Base-by-base conservation (phyloP, 139 green algal species). In the Chlamydomonas sphaeroides region DNA sequence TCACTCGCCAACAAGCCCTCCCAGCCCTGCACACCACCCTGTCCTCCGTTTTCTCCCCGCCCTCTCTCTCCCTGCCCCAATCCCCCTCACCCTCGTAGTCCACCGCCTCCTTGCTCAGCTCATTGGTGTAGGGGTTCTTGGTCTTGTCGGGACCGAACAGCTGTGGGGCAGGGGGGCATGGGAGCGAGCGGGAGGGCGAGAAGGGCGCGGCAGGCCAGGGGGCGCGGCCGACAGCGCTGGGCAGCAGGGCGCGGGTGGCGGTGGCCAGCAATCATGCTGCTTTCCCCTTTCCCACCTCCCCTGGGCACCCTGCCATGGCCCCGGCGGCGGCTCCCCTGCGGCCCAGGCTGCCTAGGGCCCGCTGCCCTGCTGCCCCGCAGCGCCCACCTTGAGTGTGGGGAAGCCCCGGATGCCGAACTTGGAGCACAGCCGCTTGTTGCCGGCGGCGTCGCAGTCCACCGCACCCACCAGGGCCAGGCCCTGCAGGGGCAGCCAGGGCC, bases 311-410 rank as follows among this genome's bases (percentile, higher is more conserved):
- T n/a, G n/a, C n/a, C n/a, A n/a, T n/a, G n/a, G n/a, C n/a, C n/a
- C n/a, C n/a, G n/a, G n/a, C n/a, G n/a, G n/a, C n/a, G n/a, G n/a
- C n/a, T n/a, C n/a, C n/a, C n/a, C n/a, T n/a, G n/a, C n/a, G n/a
- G n/a, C n/a, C n/a, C n/a, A n/a, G n/a, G n/a, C n/a, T n/a, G n/a
- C n/a, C n/a, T n/a, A n/a, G n/a, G n/a, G n/a, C n/a, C n/a, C n/a
- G n/a, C n/a, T n/a, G n/a, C n/a, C n/a, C n/a, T n/a, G n/a, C n/a
- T n/a, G n/a, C n/a, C n/a, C n/a, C n/a, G n/a, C n/a, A n/a, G n/a
- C n/a, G 11, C 67, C 2, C 51, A 86, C 76, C 85, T 91, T 91
- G n/a, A 91, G n/a, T 2, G 88, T 88, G 17, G 88, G 88, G 67
- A 90, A 91, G 66, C 81, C 81, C 63, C 77, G 70, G 18, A 91